Evolutionary conservation across 2,329 filamentous ascomycete species (phyloP), one percentile per base, ranked within the genome.

Genomic region (Lasiodiplodia sp.): DNA sequence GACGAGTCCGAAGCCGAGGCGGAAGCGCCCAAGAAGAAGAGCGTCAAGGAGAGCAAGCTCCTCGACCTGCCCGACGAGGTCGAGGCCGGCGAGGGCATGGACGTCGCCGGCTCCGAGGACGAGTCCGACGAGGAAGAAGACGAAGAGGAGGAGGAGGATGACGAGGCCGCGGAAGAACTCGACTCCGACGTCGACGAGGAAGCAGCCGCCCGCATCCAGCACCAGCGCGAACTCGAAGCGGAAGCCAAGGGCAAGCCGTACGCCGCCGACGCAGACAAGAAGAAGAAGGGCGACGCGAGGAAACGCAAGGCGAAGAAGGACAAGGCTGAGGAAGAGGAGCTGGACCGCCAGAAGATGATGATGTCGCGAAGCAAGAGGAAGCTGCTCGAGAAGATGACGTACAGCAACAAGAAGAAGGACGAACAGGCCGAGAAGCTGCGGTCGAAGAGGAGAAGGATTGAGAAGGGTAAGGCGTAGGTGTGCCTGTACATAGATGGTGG

Each of bases 341-440:
- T 96, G 69, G 94, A 97, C 81, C 87, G 95, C 71, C 91, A 93
- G 79, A 97, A 97, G 88, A 96, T 96, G 84, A 99, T 99, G 96
- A 90, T 98, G 85, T 92, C 92, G 81, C 92, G 96, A 81, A 96
- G 96, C 88, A 99, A 98, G 90, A 87, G 96, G 76, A 97, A 97
- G 89, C 84, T 97, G 76, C 91, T 95, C 73, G 96, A 98, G 85
- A 96, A 97, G 85, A 99, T 99, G 93, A 87, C 94, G 77, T 96
- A 97, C 82, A 94, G 90, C 71, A 97, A 97, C 82, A 94, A 91
- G 83, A 94, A 96, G 87, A 92, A 93, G 85, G 95, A 95, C 73
- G 91, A 90, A 31, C 93, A 97, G 83, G 92, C 95, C 58, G 91
- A 95, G 84, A 92, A 91, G 83, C 83, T 99, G 79, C 88, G 94